Conservation (phyloP, 2,329 filamentous ascomycete species). For the Niveomyces coronatus region DNA sequence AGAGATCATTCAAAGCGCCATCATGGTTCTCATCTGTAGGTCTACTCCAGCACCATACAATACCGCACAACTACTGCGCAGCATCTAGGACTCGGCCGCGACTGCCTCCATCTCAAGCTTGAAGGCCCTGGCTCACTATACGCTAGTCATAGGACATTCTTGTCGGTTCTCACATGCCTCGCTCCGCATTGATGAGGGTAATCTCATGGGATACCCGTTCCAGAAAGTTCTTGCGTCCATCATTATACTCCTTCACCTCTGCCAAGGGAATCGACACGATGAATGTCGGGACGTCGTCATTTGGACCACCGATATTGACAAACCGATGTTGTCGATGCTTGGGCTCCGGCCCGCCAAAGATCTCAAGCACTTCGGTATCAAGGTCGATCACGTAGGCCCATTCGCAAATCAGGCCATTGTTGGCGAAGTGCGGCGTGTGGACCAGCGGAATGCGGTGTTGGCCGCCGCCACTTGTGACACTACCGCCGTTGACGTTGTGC, state of each 20-base stretch:
- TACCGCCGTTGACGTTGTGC: too few species aligned
- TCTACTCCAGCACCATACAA: too few species aligned
- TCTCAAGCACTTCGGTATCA: constrained; percentile 1
- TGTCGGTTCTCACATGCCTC: too few species aligned
- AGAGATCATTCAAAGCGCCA: too few species aligned
- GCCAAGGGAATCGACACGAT: constrained; percentile 2
- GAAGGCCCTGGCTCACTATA: too few species aligned
- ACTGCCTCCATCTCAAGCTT: too few species aligned
- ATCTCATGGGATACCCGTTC: neutral
- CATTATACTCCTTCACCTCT: neutral
- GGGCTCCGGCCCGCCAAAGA: neutral
- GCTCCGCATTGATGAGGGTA: neutral
- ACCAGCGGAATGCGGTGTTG: neutral
- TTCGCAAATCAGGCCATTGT: constrained; percentile 4
- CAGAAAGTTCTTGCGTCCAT: neutral
- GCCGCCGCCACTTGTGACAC: too few species aligned
- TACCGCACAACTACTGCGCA: too few species aligned
- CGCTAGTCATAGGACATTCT: too few species aligned
- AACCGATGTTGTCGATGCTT: constrained; percentile 5
- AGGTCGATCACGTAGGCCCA: constrained; percentile 8
- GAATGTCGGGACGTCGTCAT: neutral
- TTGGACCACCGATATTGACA: neutral
- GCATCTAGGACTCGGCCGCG: too few species aligned
- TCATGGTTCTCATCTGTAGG: too few species aligned
- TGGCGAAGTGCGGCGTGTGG: constrained; percentile 2